These are phyloP conservation scores for Trichosporon coremiiforme DNA, from an alignment of 1,284 basidiomycete species.

Conservation along the genomic window DNA sequence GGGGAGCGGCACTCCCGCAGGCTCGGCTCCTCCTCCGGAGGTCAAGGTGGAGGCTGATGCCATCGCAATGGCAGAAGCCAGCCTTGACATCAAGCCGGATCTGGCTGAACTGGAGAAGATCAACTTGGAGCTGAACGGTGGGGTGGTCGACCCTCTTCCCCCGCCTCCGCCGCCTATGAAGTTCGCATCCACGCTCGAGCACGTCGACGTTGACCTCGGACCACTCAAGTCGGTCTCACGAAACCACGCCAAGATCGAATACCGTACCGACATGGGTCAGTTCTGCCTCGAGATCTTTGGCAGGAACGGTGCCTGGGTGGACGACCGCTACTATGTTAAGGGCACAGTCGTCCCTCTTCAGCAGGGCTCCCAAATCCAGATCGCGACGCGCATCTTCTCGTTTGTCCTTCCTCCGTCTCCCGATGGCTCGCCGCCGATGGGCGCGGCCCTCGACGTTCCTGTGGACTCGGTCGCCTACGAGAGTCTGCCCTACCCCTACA, in stretches of 20 bases:
- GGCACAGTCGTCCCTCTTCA: slow-evolving; percentile 79
- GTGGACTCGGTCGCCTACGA: slow-evolving; percentile 36
- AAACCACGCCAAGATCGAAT: slow-evolving; percentile 92
- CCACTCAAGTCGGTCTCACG: slow-evolving; percentile 95
- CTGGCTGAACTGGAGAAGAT: slow-evolving; percentile 6
- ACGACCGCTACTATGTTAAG: slow-evolving; percentile 89
- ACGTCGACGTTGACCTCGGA: slow-evolving; percentile 93
- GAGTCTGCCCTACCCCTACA: slow-evolving; percentile 49
- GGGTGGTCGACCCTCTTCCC: slow-evolving; percentile 24
- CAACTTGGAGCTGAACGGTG: not conserved
- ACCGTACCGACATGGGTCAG: slow-evolving; percentile 62
- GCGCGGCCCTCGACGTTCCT: slow-evolving; percentile 35
- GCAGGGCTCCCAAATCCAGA: slow-evolving; percentile 94
- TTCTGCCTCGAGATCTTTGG: slow-evolving; percentile 91
- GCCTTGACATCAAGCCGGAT: slow-evolving; percentile 30
- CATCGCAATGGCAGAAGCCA: not conserved
- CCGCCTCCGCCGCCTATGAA: slow-evolving; percentile 47
- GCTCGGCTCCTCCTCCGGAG: not conserved
- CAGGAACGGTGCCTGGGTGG: slow-evolving; percentile 96
- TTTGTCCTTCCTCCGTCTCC: slow-evolving; percentile 76
- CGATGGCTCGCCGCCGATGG: slow-evolving; percentile 41
- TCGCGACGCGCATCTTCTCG: slow-evolving; percentile 95
- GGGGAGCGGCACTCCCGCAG: not conserved
- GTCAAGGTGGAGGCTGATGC: slow-evolving; percentile 14
- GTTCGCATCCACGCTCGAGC: slow-evolving; percentile 54